Percentiles rank a stretch among this genome's conserved stretches.
Conservation (phyloP, 106 monocot species). For the Chionographis japonica region DNA sequence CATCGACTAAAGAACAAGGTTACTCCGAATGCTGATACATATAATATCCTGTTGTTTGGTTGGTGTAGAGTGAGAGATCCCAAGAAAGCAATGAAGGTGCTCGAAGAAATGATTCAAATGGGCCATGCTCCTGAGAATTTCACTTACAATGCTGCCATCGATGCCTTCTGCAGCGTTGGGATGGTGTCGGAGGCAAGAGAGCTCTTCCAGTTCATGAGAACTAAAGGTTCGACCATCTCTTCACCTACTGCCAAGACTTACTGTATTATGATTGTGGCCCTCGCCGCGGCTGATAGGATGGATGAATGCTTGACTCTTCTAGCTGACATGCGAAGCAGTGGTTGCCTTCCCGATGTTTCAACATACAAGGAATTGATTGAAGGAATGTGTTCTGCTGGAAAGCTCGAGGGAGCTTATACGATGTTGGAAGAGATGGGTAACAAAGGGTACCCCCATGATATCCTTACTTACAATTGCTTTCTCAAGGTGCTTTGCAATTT, state of each 20-base stretch:
- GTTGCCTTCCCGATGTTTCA: conserved; percentile 93
- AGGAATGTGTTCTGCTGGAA: conserved; percentile 77
- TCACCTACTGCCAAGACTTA: conserved; percentile 93
- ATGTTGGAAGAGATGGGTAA: conserved; percentile 82
- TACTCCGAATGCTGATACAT: conserved; percentile 60
- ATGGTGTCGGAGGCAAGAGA: conserved; percentile 80
- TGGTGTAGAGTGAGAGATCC: conserved; percentile 91
- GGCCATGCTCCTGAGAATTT: conserved; percentile 77
- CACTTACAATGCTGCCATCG: conserved; percentile 81
- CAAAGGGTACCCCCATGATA: conserved; percentile 79
- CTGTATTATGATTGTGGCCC: conserved; percentile 70
- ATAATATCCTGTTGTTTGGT: conserved; percentile 86
- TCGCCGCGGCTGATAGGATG: conserved; percentile 64
- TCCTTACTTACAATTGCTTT: conserved; percentile 93
- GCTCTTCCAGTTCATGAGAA: conserved; percentile 92
- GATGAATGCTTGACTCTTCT: conserved; percentile 80
- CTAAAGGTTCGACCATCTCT: conserved; percentile 74
- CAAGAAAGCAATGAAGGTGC: conserved; percentile 70
- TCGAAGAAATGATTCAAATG: conserved; percentile 81
- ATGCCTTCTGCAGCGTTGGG: conserved; percentile 69
- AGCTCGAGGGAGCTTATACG: conserved; percentile 67
- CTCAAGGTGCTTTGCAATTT: conserved; percentile 77
- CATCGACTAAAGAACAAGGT: conserved; percentile 69
- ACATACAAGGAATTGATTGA: conserved; percentile 90
- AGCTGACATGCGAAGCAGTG: conserved; percentile 64